Percentiles rank a stretch among this genome's conserved stretches.
Conservation (phyloP, 257 asterid genomes). For the Thymus quinquecostatus region DNA sequence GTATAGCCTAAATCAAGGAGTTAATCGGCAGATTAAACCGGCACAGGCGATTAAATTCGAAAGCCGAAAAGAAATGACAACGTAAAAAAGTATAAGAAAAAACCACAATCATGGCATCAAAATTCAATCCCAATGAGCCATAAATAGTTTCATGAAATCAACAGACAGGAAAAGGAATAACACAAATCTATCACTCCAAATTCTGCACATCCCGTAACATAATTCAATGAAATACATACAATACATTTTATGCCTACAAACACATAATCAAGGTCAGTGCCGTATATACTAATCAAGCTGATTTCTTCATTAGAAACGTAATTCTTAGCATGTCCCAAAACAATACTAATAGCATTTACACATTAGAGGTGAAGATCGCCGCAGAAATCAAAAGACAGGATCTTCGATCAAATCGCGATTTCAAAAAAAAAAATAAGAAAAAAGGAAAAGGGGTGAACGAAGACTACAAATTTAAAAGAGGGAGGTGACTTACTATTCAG, state of each 20-base stretch:
- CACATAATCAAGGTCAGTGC: conserved; percentile 13
- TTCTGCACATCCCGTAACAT: neutral
- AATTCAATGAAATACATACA: neutral
- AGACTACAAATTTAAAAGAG: neutral
- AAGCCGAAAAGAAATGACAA: neutral
- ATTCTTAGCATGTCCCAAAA: too few species aligned
- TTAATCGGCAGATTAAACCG: neutral
- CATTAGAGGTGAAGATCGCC: conserved; percentile 5
- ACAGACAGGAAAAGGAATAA: neutral
- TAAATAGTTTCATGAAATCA: conserved; percentile 19
- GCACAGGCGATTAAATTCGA: neutral
- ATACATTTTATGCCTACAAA: neutral
- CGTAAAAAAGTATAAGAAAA: neutral
- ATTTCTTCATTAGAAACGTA: neutral
- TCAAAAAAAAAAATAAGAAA: conserved; percentile 16
- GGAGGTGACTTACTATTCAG: conserved; percentile 61
- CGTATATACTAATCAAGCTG: conserved; percentile 11
- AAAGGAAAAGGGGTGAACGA: neutral
- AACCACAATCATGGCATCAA: conserved; percentile 4
- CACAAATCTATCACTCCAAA: neutral
- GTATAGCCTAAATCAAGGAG: neutral
- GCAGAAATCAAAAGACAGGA: neutral
- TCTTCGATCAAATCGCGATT: conserved; percentile 10
- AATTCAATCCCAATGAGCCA: neutral
- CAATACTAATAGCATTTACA: too few species aligned